phyloP scores from a whole-genome alignment of 2,329 filamentous ascomycete species.

The Neonectria neomacrospora region DNA sequence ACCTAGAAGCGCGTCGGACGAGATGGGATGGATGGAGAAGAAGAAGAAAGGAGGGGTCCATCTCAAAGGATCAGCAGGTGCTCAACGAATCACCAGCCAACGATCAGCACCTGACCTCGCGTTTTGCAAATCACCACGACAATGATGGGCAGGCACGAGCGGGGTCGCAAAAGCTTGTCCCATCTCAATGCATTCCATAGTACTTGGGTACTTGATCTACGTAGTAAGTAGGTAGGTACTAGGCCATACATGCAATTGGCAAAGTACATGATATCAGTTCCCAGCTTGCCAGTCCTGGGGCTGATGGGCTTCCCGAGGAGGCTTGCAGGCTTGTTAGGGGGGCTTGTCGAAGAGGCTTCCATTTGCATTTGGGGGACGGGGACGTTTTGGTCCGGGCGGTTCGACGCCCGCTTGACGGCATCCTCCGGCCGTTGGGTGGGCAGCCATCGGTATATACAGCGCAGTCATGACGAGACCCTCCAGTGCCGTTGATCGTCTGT shows the following conservation, averaged over 20 bases:
- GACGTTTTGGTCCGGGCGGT: slow-evolving; percentile 35
- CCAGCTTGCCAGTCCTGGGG: neutral
- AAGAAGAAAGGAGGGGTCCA: too few relatives aligned
- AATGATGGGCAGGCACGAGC: slow-evolving; percentile 1
- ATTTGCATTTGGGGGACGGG: neutral
- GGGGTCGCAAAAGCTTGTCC: neutral
- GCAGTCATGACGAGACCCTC: too few relatives aligned
- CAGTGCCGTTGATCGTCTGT: neutral
- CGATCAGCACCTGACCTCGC: neutral
- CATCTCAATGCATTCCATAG: too few relatives aligned
- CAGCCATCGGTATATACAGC: neutral
- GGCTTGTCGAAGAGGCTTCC: neutral
- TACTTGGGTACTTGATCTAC: too few relatives aligned
- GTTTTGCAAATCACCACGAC: neutral
- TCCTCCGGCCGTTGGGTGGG: slow-evolving; percentile 34
- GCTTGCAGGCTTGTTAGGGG: slow-evolving; percentile 12
- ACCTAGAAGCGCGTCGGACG: too few relatives aligned
- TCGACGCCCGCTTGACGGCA: slow-evolving; percentile 33
- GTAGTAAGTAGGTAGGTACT: too few relatives aligned
- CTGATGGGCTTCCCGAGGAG: slow-evolving; percentile 13
- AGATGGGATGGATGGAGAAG: neutral
- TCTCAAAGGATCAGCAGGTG: too few relatives aligned
- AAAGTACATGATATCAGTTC: neutral
- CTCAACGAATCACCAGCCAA: neutral
- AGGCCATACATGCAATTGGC: neutral